phyloP scores from a whole-genome alignment of 2,329 filamentous ascomycete species.

The Blumeria hordei region DNA sequence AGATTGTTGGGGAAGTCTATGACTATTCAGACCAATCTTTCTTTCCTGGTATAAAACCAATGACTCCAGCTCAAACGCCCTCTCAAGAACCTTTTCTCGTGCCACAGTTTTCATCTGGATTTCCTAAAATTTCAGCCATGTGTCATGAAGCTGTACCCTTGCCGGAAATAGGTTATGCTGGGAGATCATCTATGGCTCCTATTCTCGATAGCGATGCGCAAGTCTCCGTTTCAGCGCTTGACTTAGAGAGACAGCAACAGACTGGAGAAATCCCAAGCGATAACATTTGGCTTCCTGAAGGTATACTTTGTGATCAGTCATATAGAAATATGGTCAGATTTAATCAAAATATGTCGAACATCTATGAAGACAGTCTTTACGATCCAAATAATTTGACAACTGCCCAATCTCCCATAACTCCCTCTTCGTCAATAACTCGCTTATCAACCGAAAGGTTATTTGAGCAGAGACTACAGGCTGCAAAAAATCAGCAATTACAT shows the following conservation, averaged over 20 bases:
- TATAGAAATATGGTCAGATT: conserved; percentile 48
- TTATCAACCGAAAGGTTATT: conserved; percentile 38
- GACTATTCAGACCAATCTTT: conserved; percentile 16
- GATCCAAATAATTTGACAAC: conserved; percentile 26
- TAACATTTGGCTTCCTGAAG: conserved; percentile 27
- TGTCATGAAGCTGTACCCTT: conserved; percentile 12
- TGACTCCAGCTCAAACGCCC: conserved; percentile 15
- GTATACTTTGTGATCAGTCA: conserved; percentile 15
- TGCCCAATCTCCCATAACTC: conserved; percentile 31
- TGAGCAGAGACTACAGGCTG: conserved; percentile 51
- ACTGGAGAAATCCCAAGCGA: conserved; percentile 25
- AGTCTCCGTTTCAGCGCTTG: conserved; percentile 24
- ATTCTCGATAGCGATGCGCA: conserved; percentile 39
- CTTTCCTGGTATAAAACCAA: conserved; percentile 11
- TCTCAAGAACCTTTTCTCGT: conserved; percentile 12
- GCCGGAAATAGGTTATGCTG: conserved; percentile 11
- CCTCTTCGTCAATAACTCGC: conserved; percentile 26
- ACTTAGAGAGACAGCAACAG: conserved; percentile 27
- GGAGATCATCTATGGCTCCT: conserved; percentile 25
- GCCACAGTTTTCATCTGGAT: conserved; percentile 18
- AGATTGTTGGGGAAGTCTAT: conserved; percentile 25
- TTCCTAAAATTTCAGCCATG: conserved; percentile 14
- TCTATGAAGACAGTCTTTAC: conserved; percentile 67
- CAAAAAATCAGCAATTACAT: conserved; percentile 47
- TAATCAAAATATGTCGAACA: conserved; percentile 65